Evolutionary conservation across 495 filamentous ascomycete species (phyloP), one percentile per base, ranked within the genome.

Genomic region (Viridothelium virens): DNA sequence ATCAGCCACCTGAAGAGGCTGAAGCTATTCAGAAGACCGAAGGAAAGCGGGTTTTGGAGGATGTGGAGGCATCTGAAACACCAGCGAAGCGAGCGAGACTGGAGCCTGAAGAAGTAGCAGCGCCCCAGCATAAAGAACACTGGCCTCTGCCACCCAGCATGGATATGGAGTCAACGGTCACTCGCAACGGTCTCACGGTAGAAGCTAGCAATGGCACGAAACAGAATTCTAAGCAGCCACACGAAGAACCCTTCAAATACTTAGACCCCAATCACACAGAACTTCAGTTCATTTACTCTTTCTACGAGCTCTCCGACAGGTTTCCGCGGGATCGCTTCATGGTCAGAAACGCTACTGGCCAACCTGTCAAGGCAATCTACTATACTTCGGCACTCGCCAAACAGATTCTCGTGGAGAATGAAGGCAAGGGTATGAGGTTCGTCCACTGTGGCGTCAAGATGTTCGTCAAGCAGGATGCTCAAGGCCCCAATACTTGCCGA

Each of bases 361-460:
- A 87, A 66, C 90, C 92, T 0, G 84, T 87, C 25, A 92, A 93
- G 74, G 90, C 91, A 18, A 91, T 98, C 63, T 98, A 98, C 82
- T 98, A 97, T 80, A 96, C 91, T 62, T 91, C 86, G 64, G 81
- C 84, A n/a, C 81, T 97, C 11, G 89, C 90, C 0, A 86, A 89
- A 14, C 87, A 90, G 68, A 95, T 98, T 63, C 82, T 98, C 2
- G 79, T 77, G 7, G 76, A 83, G 63, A 98, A 97, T 74, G 91
- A 96, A 75, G 89, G 89, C 34, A 86, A 86, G 14, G 91, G 92
- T 36, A 86, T 97, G 76, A 96, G 91, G 77, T 97, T 98, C 74
- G 88, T 97, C 47, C 94, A 98, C 77, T 92, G 89, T 66, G 94
- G 94, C 67, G 91, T 98, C 37, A 96, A 96, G 79, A 96, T 97